Evolutionary conservation across 163 green algal genomes (phyloP).

Genomic region (Chlorella variabilis): DNA sequence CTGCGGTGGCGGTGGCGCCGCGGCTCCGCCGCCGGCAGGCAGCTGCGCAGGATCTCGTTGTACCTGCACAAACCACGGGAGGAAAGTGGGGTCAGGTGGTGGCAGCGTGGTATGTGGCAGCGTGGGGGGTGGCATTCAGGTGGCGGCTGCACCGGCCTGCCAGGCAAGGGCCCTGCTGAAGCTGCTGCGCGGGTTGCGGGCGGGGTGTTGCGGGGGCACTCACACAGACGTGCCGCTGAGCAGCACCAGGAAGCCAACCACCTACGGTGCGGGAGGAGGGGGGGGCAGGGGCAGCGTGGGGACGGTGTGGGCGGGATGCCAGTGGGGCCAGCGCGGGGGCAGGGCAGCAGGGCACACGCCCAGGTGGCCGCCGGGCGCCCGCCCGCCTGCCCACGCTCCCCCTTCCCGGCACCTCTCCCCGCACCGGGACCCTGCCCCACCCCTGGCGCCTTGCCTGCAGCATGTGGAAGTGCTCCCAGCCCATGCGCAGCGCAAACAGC

Average conservation of each 20-base stretch:
- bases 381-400: too few relatives aligned
- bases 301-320: not conserved
- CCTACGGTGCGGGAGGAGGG: slow-evolving; percentile 44
- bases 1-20: slow-evolving; percentile 1
- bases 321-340: not conserved
- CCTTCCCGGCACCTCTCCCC: too few relatives aligned
- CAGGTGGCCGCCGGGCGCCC: too few relatives aligned
- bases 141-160: too few relatives aligned
- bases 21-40: slow-evolving; percentile 48
- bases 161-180: too few relatives aligned
- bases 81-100: too few relatives aligned
- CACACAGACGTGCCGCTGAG: slow-evolving; percentile 71
- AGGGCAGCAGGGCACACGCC: not conserved
- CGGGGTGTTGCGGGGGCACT: not conserved
- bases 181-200: too few relatives aligned
- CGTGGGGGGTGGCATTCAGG: not conserved
- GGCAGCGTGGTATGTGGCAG: too few relatives aligned
- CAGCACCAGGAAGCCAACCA: slow-evolving; percentile 81
- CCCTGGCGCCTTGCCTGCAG: slow-evolving; percentile 55
- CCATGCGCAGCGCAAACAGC: slow-evolving; percentile 70
- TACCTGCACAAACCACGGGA: slow-evolving; percentile 60
- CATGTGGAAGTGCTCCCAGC: slow-evolving; percentile 85
- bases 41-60: slow-evolving; percentile 82
- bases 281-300: not conserved
- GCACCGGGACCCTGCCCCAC: too few relatives aligned